phyloP scores from a whole-genome alignment of 2,329 filamentous ascomycete species.

The Sclerotinia glacialis region DNA sequence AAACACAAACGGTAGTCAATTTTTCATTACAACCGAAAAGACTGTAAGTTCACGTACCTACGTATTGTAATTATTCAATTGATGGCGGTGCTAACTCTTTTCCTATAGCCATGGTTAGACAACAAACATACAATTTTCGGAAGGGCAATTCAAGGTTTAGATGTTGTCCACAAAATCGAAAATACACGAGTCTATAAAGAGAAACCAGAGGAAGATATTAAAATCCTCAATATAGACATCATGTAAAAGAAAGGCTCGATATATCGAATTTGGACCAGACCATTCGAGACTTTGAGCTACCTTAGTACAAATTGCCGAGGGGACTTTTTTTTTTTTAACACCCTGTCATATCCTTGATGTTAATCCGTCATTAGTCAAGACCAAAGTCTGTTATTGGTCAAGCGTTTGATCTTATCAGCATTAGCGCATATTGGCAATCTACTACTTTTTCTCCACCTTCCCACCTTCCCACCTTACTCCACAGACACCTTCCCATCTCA shows the following conservation, averaged over 20 bases:
- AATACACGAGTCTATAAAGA: constrained; percentile 82
- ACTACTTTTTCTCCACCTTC: background rate
- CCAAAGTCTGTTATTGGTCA: background rate
- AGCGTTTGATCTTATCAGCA: background rate
- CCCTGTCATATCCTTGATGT: constrained; percentile 4
- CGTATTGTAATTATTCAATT: constrained; percentile 11
- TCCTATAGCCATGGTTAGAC: constrained; percentile 76
- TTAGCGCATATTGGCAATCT: background rate
- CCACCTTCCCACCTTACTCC: background rate
- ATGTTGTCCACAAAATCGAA: constrained; percentile 95
- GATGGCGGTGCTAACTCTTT: constrained; percentile 21
- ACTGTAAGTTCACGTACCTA: constrained; percentile 56
- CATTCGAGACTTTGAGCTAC: background rate
- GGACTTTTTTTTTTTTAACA: too few species aligned
- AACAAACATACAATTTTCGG: constrained; percentile 97
- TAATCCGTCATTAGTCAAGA: constrained; percentile 1
- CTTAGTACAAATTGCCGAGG: too few species aligned
- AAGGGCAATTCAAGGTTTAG: constrained; percentile 81
- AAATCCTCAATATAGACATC: constrained; percentile 78
- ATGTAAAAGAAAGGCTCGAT: constrained; percentile 29
- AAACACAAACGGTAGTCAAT: constrained; percentile 93
- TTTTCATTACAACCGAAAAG: constrained; percentile 98
- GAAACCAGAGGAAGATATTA: constrained; percentile 95
- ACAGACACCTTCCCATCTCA: background rate
- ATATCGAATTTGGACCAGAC: background rate